Percentiles rank a stretch among this genome's conserved stretches.
Evolutionary conservation across 1,284 basidiomycete species (phyloP).

Genomic region (Marasmius fiardii): DNA sequence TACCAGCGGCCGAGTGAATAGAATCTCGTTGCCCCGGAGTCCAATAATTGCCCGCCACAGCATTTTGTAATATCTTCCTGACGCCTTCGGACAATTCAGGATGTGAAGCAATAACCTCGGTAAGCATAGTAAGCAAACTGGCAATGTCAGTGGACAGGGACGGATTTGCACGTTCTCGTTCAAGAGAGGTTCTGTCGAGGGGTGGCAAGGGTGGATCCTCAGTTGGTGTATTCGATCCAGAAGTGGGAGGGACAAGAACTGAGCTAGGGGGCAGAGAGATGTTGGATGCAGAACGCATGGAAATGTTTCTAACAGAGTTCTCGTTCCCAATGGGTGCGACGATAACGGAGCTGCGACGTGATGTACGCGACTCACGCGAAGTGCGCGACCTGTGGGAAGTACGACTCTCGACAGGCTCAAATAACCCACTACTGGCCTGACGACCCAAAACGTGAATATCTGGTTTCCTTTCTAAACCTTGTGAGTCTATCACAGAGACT

Average conservation of each 20-base stretch:
- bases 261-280: slow-evolving; percentile 9
- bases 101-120: slow-evolving; percentile 51
- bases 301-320: slow-evolving; percentile 18
- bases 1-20: slow-evolving; percentile 44
- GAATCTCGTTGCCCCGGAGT: slow-evolving; percentile 48
- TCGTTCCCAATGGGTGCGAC: slow-evolving; percentile 23
- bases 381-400: slow-evolving; percentile 7
- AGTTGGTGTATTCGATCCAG: slow-evolving; percentile 16
- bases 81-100: slow-evolving; percentile 69
- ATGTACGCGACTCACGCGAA: background rate
- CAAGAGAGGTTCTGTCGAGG: slow-evolving; percentile 33
- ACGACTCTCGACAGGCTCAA: slow-evolving; percentile 5
- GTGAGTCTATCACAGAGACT: slow-evolving; percentile 46
- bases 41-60: slow-evolving; percentile 67
- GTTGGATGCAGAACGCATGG: background rate
- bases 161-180: slow-evolving; percentile 29
- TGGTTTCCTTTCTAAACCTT: slow-evolving; percentile 45
- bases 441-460: slow-evolving; percentile 57
- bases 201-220: slow-evolving; percentile 57
- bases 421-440: slow-evolving; percentile 18
- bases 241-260: slow-evolving; percentile 3
- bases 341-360: slow-evolving; percentile 7
- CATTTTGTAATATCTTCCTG: slow-evolving; percentile 58
- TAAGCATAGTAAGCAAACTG: slow-evolving; percentile 51
- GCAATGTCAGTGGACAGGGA: slow-evolving; percentile 65